Evolutionary conservation across 2,329 filamentous ascomycete species (phyloP).

Genomic region (Albifimbria verrucaria): DNA sequence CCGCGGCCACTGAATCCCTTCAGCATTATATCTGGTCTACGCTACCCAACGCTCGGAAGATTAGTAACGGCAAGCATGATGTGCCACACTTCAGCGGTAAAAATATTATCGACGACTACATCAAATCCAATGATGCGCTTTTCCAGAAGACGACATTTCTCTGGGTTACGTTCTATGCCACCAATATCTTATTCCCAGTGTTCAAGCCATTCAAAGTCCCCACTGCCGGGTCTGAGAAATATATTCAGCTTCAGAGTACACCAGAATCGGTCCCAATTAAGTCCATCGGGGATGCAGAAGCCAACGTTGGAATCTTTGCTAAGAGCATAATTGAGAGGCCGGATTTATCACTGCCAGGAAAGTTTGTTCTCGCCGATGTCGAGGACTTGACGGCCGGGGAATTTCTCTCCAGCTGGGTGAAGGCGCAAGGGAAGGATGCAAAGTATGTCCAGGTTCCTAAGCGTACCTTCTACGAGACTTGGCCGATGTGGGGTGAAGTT

Average conservation of each 20-base stretch:
- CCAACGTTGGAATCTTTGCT: slow-evolving; percentile 30
- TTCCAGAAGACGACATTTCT: slow-evolving; percentile 37
- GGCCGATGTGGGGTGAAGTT: slow-evolving; percentile 23
- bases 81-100: slow-evolving; percentile 41
- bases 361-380: slow-evolving; percentile 23
- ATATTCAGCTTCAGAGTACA: slow-evolving; percentile 25
- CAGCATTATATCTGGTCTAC: slow-evolving; percentile 45
- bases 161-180: slow-evolving; percentile 31
- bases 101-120: slow-evolving; percentile 34
- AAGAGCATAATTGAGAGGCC: slow-evolving; percentile 26
- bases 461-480: slow-evolving; percentile 23
- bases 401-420: slow-evolving; percentile 26
- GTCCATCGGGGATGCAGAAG: slow-evolving; percentile 24
- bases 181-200: slow-evolving; percentile 23
- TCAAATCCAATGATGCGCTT: slow-evolving; percentile 28
- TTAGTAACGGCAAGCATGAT: slow-evolving; percentile 27
- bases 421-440: slow-evolving; percentile 18
- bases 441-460: slow-evolving; percentile 20
- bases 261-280: slow-evolving; percentile 21
- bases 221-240: slow-evolving; percentile 11
- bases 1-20: slow-evolving; percentile 29
- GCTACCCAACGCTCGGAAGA: slow-evolving; percentile 29
- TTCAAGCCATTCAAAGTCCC: slow-evolving; percentile 9
- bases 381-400: slow-evolving; percentile 21
- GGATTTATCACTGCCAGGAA: slow-evolving; percentile 20